Evolutionary conservation across 106 monocot species (phyloP).

Genomic region (Dioscorea dumetorum): DNA sequence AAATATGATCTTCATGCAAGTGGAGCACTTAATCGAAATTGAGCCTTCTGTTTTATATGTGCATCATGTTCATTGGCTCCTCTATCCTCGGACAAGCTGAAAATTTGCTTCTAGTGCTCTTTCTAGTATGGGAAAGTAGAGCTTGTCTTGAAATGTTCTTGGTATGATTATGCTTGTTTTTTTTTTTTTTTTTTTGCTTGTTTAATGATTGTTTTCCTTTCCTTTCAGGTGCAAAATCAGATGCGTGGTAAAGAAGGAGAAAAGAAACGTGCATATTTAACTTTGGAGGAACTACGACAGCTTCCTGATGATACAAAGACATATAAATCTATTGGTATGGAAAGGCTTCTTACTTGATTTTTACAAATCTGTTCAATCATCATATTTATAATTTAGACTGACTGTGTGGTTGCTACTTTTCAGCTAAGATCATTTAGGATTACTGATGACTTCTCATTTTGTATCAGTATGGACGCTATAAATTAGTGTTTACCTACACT

Average conservation of each 20-base stretch:
- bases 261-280: slow-evolving; percentile 88
- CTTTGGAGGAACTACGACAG: slow-evolving; percentile 84
- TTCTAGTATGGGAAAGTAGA: not conserved
- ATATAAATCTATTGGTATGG: slow-evolving; percentile 84
- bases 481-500: too few species aligned
- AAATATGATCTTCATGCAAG: too few species aligned
- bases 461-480: too few species aligned
- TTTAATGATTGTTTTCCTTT: not conserved
- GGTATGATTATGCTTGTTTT: not conserved
- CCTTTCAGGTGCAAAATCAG: slow-evolving; percentile 70
- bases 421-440: too few species aligned
- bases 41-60: not conserved
- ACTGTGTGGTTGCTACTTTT: too few species aligned
- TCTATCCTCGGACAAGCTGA: not conserved
- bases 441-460: too few species aligned
- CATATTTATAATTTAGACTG: too few species aligned
- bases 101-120: not conserved
- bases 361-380: not conserved
- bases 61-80: not conserved
- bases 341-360: not conserved
- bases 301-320: slow-evolving; percentile 86
- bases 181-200: too few species aligned
- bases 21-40: not conserved
- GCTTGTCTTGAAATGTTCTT: not conserved
- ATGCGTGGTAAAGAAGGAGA: slow-evolving; percentile 87